phyloP scores from a whole-genome alignment of 106 monocot species.

The Dendrobium chrysotoxum region DNA sequence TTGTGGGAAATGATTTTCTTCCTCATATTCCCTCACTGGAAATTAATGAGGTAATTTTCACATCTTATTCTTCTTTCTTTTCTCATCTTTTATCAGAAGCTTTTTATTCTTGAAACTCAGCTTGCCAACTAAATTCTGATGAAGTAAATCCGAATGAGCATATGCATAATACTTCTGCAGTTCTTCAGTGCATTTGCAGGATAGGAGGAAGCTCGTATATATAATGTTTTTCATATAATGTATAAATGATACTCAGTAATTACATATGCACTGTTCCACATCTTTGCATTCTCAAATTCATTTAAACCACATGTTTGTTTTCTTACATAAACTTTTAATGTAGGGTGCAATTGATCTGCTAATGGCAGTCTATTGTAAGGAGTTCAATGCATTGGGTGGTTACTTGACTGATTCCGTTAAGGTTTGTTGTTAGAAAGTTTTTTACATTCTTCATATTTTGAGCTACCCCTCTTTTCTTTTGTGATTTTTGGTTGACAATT shows the following conservation, averaged over 20 bases:
- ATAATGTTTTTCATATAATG: too few relatives aligned
- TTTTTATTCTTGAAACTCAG: too few relatives aligned
- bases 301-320: background rate
- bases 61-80: background rate
- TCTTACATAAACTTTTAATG: background rate
- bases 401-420: conserved; percentile 12
- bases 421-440: conserved; percentile 11
- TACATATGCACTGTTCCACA: too few relatives aligned
- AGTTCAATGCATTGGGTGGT: conserved; percentile 13
- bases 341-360: conserved; percentile 21
- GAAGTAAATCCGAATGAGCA: too few relatives aligned
- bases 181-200: too few relatives aligned
- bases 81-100: background rate
- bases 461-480: background rate
- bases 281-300: background rate
- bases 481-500: too few relatives aligned
- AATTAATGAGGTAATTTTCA: conserved; percentile 39
- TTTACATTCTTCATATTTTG: background rate
- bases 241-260: too few relatives aligned
- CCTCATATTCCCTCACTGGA: conserved; percentile 56
- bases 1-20: conserved; percentile 64
- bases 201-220: too few relatives aligned
- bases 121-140: too few relatives aligned
- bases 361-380: conserved; percentile 12
- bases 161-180: too few relatives aligned